Evolutionary conservation across 75 land plant species (phyloP).

Genomic region (Sequoia sempervirens): DNA sequence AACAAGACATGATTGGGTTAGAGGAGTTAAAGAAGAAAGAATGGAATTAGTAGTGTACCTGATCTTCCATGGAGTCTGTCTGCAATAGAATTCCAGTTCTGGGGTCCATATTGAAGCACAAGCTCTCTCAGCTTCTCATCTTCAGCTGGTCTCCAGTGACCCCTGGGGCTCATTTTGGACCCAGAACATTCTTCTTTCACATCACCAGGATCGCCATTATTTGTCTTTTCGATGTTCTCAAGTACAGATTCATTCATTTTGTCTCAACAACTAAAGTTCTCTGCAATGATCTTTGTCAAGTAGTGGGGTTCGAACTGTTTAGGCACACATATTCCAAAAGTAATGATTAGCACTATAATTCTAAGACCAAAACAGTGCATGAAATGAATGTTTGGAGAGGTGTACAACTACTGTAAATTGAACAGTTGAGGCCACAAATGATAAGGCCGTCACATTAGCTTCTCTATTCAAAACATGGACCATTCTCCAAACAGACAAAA

Average conservation of each 20-base stretch:
- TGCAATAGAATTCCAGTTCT: slow-evolving; percentile 57
- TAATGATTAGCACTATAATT: background rate
- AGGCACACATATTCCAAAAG: background rate
- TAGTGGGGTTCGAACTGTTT: background rate
- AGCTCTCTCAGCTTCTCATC: slow-evolving; percentile 36
- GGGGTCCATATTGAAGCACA: slow-evolving; percentile 40
- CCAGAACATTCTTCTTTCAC: background rate
- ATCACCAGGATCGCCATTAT: background rate
- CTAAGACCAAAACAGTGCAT: background rate
- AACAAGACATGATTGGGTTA: background rate
- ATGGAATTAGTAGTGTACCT: background rate
- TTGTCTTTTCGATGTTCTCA: background rate
- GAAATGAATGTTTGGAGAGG: background rate
- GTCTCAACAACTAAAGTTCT: background rate
- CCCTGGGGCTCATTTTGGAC: slow-evolving; percentile 30
- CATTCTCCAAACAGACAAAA: slow-evolving; percentile 6
- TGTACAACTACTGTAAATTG: background rate
- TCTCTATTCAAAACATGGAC: slow-evolving; percentile 3
- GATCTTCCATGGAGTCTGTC: slow-evolving; percentile 25
- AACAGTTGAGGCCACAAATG: background rate
- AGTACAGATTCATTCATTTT: slow-evolving; percentile 4
- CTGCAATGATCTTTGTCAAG: background rate
- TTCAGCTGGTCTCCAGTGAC: slow-evolving; percentile 39
- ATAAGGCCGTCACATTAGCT: background rate
- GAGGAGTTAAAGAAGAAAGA: background rate